Evolutionary conservation across 495 filamentous ascomycete species (phyloP), one percentile per base, ranked within the genome.

Genomic region (Hyaloscypha bicolor): DNA sequence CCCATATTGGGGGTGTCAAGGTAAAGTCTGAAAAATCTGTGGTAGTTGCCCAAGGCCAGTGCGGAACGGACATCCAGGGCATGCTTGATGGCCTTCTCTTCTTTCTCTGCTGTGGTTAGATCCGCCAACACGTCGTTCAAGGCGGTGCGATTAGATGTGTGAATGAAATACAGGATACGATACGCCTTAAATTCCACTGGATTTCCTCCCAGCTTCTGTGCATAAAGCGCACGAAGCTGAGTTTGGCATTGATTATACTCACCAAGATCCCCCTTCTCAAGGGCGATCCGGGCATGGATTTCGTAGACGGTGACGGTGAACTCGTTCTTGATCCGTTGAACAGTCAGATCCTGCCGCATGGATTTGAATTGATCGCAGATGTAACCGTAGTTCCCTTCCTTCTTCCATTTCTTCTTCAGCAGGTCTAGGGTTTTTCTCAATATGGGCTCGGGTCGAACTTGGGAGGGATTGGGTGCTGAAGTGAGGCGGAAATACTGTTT

Each of bases 201-300:
- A 81, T 96, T 92, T 67, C 96, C 96, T 75, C 91, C 92, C 68
- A 97, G 82, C 69, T 91, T 89, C 79, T 91, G 86, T 76, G 85
- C 84, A 77, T 99, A 97, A 71, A 99, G 83, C 64, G 90, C 91
- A 74, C 91, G 90, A 74, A 99, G 86, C 81, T 98, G 95, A 67
- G 95, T 97, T 83, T 98, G 96, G 78, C 95, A 99, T 86, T 99
- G 95, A 84, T 99, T 99, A 93, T 98, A 99, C 95, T 99, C 95
- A 99, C 95, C 94, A 82, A 97, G 86, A 84, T 99, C 95, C 77
- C 91, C 93, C 86, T 96, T 97, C 83, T 99, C 95, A 76, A 99
- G 82, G 68, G 95, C 95, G 80, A 99, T 98, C 52, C 95, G 89
- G 61, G 94, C 96, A 81, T 99, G 96, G 66, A 94, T 93, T 82